Percentiles rank a stretch among this genome's conserved stretches.
Conservation (phyloP, 129 eudicot genomes). For the carrot (Daucus carota) region DNA sequence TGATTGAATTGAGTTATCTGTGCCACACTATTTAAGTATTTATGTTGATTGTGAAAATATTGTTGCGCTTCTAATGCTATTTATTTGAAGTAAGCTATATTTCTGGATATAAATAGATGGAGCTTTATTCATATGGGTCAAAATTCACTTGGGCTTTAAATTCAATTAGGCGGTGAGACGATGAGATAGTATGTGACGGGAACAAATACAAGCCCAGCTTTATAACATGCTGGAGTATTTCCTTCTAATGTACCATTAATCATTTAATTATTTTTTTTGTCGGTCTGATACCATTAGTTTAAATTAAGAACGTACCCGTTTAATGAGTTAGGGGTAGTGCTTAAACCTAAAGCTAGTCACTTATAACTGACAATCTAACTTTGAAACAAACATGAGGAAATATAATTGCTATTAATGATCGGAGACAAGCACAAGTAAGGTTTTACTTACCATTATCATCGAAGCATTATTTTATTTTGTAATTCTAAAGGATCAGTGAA, state of each 20-base stretch:
- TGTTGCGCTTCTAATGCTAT: neutral
- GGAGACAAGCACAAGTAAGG: neutral
- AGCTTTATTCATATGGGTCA: neutral
- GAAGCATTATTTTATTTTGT: neutral
- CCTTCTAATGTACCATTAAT: no score
- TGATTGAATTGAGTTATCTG: neutral
- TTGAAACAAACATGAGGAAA: neutral
- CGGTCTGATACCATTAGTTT: neutral
- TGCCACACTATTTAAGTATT: neutral
- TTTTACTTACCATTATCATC: neutral
- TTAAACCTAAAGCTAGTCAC: neutral
- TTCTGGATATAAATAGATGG: neutral
- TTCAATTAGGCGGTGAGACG: neutral
- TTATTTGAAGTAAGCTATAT: neutral
- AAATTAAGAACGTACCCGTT: neutral
- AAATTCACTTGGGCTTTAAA: neutral
- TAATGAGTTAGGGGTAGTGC: neutral
- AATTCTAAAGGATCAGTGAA: neutral
- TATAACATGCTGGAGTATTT: neutral
- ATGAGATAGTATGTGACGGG: neutral
- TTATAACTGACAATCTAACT: neutral
- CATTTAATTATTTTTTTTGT: no score
- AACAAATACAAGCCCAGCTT: neutral
- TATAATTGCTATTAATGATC: neutral
- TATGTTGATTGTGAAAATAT: no score